Evolutionary conservation across 805 yeast species (phyloP).

Genomic region (Schizosaccharomyces octosporus): DNA sequence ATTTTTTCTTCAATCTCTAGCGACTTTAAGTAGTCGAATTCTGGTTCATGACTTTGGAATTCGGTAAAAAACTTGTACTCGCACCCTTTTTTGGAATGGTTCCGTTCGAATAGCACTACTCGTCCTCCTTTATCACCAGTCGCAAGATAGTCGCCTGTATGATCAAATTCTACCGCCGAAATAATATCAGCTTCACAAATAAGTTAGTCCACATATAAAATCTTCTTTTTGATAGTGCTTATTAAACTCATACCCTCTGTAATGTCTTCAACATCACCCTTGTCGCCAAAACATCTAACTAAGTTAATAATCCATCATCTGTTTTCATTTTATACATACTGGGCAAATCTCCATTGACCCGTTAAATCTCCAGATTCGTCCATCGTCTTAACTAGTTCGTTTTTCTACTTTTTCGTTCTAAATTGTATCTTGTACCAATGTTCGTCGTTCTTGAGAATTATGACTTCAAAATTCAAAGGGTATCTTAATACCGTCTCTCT

Average conservation of each 20-base stretch:
- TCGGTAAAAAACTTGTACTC: conserved; percentile 92
- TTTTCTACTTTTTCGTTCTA: background rate
- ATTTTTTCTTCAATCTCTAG: conserved; percentile 94
- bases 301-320: conserved; percentile 21
- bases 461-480: background rate
- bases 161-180: conserved; percentile 88
- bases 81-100: conserved; percentile 45
- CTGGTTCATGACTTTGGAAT: conserved; percentile 95
- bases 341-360: conserved; percentile 11
- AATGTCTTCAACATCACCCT: conserved; percentile 83
- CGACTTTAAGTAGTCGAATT: conserved; percentile 85
- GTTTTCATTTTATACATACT: conserved; percentile 11
- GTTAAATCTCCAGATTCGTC: background rate
- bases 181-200: conserved; percentile 53
- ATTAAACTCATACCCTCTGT: conserved; percentile 8
- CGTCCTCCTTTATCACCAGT: conserved; percentile 98
- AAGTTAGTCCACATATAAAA: background rate
- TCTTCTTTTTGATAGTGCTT: background rate
- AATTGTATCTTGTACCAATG: background rate
- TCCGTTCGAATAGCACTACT: conserved; percentile 83
- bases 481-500: background rate
- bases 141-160: conserved; percentile 81
- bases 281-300: conserved; percentile 73
- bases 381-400: background rate
- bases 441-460: background rate